Evolutionary conservation across 2,329 filamentous ascomycete genomes (phyloP).

Genomic region (Curvularia spicifera): DNA sequence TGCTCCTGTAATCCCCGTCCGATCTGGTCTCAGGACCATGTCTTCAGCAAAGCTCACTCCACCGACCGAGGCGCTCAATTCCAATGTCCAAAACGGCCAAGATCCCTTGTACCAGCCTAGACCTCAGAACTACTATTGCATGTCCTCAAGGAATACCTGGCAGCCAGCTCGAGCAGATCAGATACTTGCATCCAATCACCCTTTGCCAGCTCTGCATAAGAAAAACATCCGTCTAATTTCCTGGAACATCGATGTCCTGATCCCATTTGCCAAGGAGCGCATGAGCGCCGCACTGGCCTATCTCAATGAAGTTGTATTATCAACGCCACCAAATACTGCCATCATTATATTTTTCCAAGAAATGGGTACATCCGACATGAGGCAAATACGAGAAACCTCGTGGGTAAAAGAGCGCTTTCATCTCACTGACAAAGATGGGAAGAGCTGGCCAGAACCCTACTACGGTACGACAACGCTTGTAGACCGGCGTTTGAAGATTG

Average conservation of each 20-base stretch:
- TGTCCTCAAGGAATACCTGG: slow-evolving; percentile 5
- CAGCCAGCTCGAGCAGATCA: neutral
- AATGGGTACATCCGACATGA: slow-evolving; percentile 57
- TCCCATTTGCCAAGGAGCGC: slow-evolving; percentile 46
- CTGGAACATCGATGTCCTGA: slow-evolving; percentile 60
- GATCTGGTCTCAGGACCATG: neutral
- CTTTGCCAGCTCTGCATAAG: slow-evolving; percentile 6
- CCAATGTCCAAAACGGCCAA: neutral
- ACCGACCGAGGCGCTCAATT: neutral
- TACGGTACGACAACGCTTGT: slow-evolving; percentile 64
- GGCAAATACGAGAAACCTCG: slow-evolving; percentile 50
- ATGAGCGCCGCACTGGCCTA: slow-evolving; percentile 53
- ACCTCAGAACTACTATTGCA: slow-evolving; percentile 14
- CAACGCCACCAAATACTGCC: slow-evolving; percentile 31
- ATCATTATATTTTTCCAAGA: slow-evolving; percentile 61
- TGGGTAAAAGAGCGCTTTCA: slow-evolving; percentile 60
- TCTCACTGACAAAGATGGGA: slow-evolving; percentile 55
- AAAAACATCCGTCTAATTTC: slow-evolving; percentile 46
- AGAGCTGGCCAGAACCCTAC: slow-evolving; percentile 54
- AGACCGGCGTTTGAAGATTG: slow-evolving; percentile 55
- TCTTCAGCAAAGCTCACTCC: neutral
- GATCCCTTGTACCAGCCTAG: slow-evolving; percentile 23
- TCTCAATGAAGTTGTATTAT: slow-evolving; percentile 42
- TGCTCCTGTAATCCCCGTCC: neutral
- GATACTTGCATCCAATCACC: neutral